These are phyloP conservation scores for Isochrysis galbana DNA, from an alignment of 78 protist genomes.

Conservation along the genomic window DNA sequence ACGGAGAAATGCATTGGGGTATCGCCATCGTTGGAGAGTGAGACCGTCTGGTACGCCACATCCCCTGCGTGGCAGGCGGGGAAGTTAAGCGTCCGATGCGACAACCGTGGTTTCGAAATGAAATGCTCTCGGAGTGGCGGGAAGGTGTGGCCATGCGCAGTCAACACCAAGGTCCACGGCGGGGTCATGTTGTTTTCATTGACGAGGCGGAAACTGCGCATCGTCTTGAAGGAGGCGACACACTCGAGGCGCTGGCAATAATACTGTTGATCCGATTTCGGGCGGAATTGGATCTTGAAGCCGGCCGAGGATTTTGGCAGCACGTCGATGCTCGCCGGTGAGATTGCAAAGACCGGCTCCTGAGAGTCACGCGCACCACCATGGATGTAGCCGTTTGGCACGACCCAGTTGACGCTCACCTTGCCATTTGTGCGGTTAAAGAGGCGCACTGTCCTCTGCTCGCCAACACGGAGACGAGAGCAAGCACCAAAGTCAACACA, in stretches of 20 bases:
- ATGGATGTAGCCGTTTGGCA: not conserved
- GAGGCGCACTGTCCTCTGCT: not conserved
- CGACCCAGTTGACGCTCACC: not conserved
- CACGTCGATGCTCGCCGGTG: constrained; percentile 9
- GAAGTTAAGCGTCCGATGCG: not conserved
- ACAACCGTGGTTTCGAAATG: not conserved
- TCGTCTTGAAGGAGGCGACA: constrained; percentile 32
- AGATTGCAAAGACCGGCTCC: not conserved
- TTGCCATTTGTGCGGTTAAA: not conserved
- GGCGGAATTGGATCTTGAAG: not conserved
- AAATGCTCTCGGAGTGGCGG: not conserved
- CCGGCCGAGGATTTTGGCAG: not conserved
- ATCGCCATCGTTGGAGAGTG: constrained; percentile 30
- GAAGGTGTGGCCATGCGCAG: constrained; percentile 34
- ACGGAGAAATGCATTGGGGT: constrained; percentile 19
- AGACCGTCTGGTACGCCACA: not conserved
- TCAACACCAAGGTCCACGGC: constrained; percentile 4
- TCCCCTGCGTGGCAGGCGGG: constrained; percentile 1
- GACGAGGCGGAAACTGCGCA: constrained; percentile 46
- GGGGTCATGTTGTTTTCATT: constrained; percentile 27
- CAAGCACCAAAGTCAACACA: not conserved
- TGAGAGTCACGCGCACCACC: not conserved
- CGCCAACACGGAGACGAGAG: not conserved
- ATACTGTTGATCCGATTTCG: not conserved
- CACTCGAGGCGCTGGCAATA: constrained; percentile 35